Evolutionary conservation across 2,329 filamentous ascomycete genomes (phyloP), one percentile per base, ranked within the genome.

Genomic region (Microsporum ferrugineum): DNA sequence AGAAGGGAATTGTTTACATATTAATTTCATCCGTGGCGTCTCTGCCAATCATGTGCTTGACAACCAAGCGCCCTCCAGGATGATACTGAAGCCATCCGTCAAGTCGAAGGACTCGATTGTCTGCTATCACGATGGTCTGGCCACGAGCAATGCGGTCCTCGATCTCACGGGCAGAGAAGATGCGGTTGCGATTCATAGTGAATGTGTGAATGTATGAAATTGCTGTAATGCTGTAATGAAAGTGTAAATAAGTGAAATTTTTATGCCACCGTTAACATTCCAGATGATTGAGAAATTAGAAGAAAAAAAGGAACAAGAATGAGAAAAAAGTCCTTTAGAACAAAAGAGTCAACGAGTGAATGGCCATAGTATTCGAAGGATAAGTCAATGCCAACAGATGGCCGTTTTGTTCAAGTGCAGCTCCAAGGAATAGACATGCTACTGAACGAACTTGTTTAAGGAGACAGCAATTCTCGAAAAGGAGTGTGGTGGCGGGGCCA

Each of bases 1-100:
- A 36, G 31, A 29, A 55, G n/a, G 51, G 55, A 57, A 43, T 57
- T 57, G 41, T 87, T 58, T 81, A 96, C 89, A 86, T 88, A 72
- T 87, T 89, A 64, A 97, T 86, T 75, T 97, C 92, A 73, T 96
- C 91, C 12, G 92, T 96, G 58, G 90, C 92, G 82, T 95, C 91
- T 75, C 88, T 84, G 64, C 91, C 91, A 63, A 97, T 83, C 90
- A 96, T 94, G 71, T 97, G 94, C 71, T 84, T 79, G 65, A 97
- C 94, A 60, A 92, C 84, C 75, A 91, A 92, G 69, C 91, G 86
- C 67, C 94, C 94, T 62, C 94, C 94, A 12, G 94, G 94, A 70
- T 97, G 94, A 70, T 88, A 96, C 59, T 84, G 84, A 60, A 94
- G 77, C 89, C 91, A 99, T 41, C 86, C 81, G 73, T 97, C 92